Percentiles rank a stretch among this genome's conserved stretches.
Evolutionary conservation across 73 alveolate genomes (phyloP).

Genomic region (Paramecium pentaurelia): DNA sequence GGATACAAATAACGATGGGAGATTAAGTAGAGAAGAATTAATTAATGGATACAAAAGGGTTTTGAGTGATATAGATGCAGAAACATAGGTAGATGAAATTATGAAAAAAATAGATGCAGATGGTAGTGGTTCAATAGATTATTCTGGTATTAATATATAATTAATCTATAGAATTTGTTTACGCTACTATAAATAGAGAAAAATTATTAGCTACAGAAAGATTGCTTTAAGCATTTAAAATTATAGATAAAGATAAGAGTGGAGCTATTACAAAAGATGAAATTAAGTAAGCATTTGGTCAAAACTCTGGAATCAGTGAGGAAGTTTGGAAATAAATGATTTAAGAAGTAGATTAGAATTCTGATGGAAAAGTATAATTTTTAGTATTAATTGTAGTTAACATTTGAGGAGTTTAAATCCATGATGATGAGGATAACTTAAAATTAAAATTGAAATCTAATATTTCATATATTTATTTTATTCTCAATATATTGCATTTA

Average conservation of each 20-base stretch:
- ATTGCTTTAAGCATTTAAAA: conserved; percentile 74
- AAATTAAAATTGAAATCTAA: neutral
- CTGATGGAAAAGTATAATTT: conserved; percentile 57
- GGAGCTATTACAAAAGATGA: conserved; percentile 76
- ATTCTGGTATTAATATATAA: conserved; percentile 51
- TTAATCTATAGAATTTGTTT: conserved; percentile 31
- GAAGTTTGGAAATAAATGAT: conserved; percentile 65
- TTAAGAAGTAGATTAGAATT: conserved; percentile 59
- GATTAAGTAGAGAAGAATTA: conserved; percentile 74
- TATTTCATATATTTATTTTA: neutral
- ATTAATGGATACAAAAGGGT: conserved; percentile 64
- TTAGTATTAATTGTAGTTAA: neutral
- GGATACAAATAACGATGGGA: conserved; percentile 60
- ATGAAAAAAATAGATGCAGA: conserved; percentile 70
- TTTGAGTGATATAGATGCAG: conserved; percentile 60
- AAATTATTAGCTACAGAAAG: conserved; percentile 69
- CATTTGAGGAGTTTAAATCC: conserved; percentile 46
- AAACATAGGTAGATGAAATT: conserved; percentile 69
- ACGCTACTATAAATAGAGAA: conserved; percentile 67
- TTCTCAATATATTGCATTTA: neutral
- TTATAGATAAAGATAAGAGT: conserved; percentile 77
- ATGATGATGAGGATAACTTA: conserved; percentile 51
- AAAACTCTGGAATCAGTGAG: conserved; percentile 52
- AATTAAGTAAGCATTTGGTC: conserved; percentile 65
- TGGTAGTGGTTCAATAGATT: conserved; percentile 74